Evolutionary conservation across 169 alveolate species (phyloP), one percentile per base, ranked within the genome.

Genomic region (Plasmodium sp.): DNA sequence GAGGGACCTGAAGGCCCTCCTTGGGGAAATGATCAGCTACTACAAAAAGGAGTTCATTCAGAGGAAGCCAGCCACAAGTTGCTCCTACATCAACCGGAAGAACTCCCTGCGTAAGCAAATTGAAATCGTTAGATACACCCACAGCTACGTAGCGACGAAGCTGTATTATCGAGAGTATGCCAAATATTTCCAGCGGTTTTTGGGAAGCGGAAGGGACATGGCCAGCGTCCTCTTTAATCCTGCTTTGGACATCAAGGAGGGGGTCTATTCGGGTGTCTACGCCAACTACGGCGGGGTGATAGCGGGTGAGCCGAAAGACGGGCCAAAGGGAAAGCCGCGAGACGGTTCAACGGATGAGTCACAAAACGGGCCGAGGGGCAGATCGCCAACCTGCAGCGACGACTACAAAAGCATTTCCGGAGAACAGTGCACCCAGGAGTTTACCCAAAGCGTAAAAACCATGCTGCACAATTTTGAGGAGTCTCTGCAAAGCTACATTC

Each of bases 71-170:
- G 36, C 41, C 6, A 14, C 14, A 36, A 43, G 43, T 82, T 82
- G 90, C 27, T 31, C 16, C 4, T 82, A 82, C 27, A 82, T 82
- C 43, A 82, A 82, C n/a, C 39, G 9, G 16, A 82, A 82, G 18
- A 82, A 82, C 27, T 54, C 72, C 43, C 43, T 82, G 10, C 90
- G 90, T 2, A 82, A 82, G 43, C 90, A 82, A 16, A 82, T 82
- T 56, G 90, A 82, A 82, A 58, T 58, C n/a, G 39, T 82, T 16
- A 82, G 43, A 58, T 34, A 7, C 39, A 82, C 34, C 31, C 71
- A 82, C 56, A 14, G 43, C 22, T 54, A 34, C 18, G 12, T 82
- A 33, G 45, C 71, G 16, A 82, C 72, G 56, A 56, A 82, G 27
- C 56, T 82, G 27, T 82, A 82, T 45, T 82, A 82, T 56, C 36